Evolutionary conservation across 179 eudicot species (phyloP), one percentile per base, ranked within the genome.

Genomic region (Monotropa hypopitys): DNA sequence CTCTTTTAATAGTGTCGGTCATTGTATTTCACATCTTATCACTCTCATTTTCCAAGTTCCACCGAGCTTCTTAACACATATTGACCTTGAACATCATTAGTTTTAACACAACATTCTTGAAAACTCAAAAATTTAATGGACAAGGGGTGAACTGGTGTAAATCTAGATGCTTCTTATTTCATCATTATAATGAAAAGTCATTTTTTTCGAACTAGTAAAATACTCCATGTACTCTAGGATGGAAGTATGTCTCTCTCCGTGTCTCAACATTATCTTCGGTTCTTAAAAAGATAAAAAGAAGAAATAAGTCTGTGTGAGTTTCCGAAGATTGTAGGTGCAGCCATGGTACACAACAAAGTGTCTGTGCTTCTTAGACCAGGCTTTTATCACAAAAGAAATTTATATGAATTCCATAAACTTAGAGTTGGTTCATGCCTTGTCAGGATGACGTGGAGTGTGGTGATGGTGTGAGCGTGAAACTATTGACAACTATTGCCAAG

Each of bases 391-490:
- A n/a, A n/a, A n/a, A n/a, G n/a, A n/a, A n/a, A n/a, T n/a, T n/a
- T n/a, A n/a, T n/a, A n/a, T 54, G 59, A 26, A 54, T 26, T 54
- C 26, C 28, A 20, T 7, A 54, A 54, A 32, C 23, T 65, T 20
- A 65, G 5, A 38, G 20, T 12, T 28, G 2, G 23, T 70, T 38
- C 46, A 30, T 66, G 45, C 20, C 1, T 43, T 32, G 72, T 30
- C 65, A 88, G 91, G 86, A 75, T 46, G 70, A 30, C 35, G 46
- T 50, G 75, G 93, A 89, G 81, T 73, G 74, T 46, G 88, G 81
- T 26, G 91, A 90, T 73, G 88, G 88, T 77, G 79, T 85, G 76
- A 89, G 94, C 83, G 81, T 89, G 84, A 88, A 84, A 61, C 77
- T 72, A 32, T 21, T 78, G 23, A 72, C 50, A 80, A 81, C 84